Evolutionary conservation across 139 green algal genomes (phyloP).

Genomic region (Zygnema circumcarinatum): DNA sequence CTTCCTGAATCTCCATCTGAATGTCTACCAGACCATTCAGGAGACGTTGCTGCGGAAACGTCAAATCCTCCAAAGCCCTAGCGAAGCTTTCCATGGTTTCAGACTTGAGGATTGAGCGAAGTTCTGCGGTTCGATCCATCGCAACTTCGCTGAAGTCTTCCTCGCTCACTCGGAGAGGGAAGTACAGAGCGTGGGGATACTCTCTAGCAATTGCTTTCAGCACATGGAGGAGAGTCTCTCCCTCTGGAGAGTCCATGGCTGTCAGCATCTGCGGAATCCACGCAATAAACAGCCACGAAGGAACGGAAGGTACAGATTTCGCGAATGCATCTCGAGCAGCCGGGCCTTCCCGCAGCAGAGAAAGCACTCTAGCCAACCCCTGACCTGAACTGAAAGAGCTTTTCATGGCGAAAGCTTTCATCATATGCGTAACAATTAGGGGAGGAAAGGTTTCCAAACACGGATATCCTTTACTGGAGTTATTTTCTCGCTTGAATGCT

Average conservation of each 20-base stretch:
- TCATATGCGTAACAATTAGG: no score
- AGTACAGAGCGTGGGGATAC: constrained; percentile 68
- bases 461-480: no score
- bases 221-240: constrained; percentile 53
- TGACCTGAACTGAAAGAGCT: no score
- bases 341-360: neutral
- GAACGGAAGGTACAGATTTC: neutral
- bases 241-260: constrained; percentile 59
- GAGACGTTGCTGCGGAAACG: constrained; percentile 39
- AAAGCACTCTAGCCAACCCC: constrained; percentile 18
- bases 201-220: constrained; percentile 58
- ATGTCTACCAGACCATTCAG: constrained; percentile 30
- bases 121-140: neutral
- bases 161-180: constrained; percentile 55
- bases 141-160: constrained; percentile 4
- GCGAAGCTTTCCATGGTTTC: constrained; percentile 3
- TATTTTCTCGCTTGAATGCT: no score
- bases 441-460: no score
- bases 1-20: constrained; percentile 5
- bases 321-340: constrained; percentile 18
- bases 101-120: neutral
- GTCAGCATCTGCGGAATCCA: constrained; percentile 70
- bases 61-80: constrained; percentile 39
- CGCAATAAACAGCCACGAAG: constrained; percentile 64
- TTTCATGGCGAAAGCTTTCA: neutral